Percentiles rank a stretch among this genome's conserved stretches.
Conservation (phyloP, 345 rosid genomes). For the Populus tremula region DNA sequence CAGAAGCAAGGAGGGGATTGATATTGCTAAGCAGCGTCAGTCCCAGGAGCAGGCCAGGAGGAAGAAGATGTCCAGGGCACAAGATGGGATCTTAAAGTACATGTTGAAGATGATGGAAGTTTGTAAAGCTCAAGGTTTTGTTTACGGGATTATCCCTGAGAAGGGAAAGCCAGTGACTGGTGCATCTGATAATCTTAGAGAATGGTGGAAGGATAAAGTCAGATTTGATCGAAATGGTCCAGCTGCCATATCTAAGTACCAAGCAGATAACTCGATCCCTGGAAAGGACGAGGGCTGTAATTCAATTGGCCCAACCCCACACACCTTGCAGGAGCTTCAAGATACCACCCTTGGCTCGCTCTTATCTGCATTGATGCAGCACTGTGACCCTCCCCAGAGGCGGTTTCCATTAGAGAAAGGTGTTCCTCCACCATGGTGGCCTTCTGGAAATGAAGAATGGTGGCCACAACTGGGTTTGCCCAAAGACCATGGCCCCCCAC, state of each 20-base stretch:
- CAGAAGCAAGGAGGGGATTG: slow-evolving; percentile 49
- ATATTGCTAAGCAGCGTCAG: slow-evolving; percentile 58
- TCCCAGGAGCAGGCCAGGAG: slow-evolving; percentile 74
- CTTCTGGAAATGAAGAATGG: slow-evolving; percentile 83
- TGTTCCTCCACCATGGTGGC: slow-evolving; percentile 96
- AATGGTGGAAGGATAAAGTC: slow-evolving; percentile 98
- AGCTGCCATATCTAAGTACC: slow-evolving; percentile 76
- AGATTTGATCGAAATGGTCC: slow-evolving; percentile 92
- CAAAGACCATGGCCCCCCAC: slow-evolving; percentile 69
- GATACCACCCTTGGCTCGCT: slow-evolving; percentile 95
- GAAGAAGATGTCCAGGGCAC: slow-evolving; percentile 77
- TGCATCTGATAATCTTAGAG: slow-evolving; percentile 85
- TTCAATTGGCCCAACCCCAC: slow-evolving; percentile 58
- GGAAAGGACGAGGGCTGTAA: slow-evolving; percentile 51
- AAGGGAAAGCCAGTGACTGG: slow-evolving; percentile 88
- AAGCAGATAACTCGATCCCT: slow-evolving; percentile 51
- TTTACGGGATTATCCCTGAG: slow-evolving; percentile 82
- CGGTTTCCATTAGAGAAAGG: slow-evolving; percentile 81
- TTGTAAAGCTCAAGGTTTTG: slow-evolving; percentile 89
- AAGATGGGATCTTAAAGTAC: slow-evolving; percentile 81
- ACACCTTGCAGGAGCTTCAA: slow-evolving; percentile 86
- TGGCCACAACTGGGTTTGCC: slow-evolving; percentile 79
- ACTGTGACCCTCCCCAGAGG: slow-evolving; percentile 93
- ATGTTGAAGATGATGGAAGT: slow-evolving; percentile 87
- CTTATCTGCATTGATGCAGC: slow-evolving; percentile 77